These are phyloP conservation scores for Petunia axillaris DNA, from an alignment of 257 asterid species.

Conservation along the genomic window DNA sequence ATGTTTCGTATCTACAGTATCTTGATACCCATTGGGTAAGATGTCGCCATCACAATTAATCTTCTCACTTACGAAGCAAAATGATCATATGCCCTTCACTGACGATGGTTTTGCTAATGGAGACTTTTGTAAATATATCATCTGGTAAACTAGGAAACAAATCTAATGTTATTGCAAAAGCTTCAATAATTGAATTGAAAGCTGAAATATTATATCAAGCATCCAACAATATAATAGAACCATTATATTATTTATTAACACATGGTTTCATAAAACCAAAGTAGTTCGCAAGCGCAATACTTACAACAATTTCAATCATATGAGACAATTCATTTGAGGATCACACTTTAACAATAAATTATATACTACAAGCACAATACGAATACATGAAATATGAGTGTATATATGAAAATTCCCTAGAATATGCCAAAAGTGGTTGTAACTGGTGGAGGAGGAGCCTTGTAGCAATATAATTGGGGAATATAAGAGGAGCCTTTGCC, in stretches of 20 bases:
- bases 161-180: background rate
- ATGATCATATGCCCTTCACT: too few relatives aligned
- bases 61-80: too few relatives aligned
- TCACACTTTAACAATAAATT: conserved; percentile 2
- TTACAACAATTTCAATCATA: conserved; percentile 11
- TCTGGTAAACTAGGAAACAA: background rate
- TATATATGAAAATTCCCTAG: background rate
- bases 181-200: conserved; percentile 1
- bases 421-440: conserved; percentile 31
- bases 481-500: conserved; percentile 35
- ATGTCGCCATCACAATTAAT: too few relatives aligned
- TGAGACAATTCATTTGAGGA: conserved; percentile 4
- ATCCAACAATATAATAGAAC: background rate
- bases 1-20: too few relatives aligned
- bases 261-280: background rate
- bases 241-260: background rate
- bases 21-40: too few relatives aligned
- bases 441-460: conserved; percentile 31
- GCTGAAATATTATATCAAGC: background rate
- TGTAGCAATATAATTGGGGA: conserved; percentile 37
- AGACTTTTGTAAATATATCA: background rate
- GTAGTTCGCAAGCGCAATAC: background rate
- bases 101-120: background rate
- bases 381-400: background rate
- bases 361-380: background rate